A percentile compares a stretch with the other conserved stretches of the same genome.
Evolutionary conservation across 1,284 basidiomycete genomes (phyloP).

Genomic region (Mycosarcoma maydis): DNA sequence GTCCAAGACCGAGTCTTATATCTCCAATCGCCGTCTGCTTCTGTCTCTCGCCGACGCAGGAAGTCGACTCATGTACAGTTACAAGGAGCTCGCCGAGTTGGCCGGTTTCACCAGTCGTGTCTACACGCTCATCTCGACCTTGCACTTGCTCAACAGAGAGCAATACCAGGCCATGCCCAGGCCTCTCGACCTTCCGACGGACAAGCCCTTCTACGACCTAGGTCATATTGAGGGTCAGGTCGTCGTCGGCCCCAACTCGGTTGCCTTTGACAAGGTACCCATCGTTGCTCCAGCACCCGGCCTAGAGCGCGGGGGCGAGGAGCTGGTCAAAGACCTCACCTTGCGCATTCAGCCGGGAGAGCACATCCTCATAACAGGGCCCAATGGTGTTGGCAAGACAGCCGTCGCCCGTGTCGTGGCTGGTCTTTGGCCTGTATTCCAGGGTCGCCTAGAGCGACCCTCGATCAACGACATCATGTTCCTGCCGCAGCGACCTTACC

Average conservation of each 20-base stretch:
- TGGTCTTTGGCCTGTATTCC: slow-evolving; percentile 79
- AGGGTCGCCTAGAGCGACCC: slow-evolving; percentile 65
- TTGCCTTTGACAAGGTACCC: slow-evolving; percentile 72
- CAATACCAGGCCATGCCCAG: slow-evolving; percentile 61
- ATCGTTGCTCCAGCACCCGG: slow-evolving; percentile 76
- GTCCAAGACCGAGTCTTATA: slow-evolving; percentile 78
- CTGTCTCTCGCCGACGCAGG: slow-evolving; percentile 94
- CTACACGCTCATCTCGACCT: slow-evolving; percentile 84
- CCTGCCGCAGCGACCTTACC: slow-evolving; percentile 90
- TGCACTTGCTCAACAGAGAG: slow-evolving; percentile 72
- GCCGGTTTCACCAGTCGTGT: slow-evolving; percentile 90
- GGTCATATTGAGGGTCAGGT: slow-evolving; percentile 68
- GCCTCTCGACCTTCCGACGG: slow-evolving; percentile 51
- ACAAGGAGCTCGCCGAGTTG: slow-evolving; percentile 84
- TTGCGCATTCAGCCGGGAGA: slow-evolving; percentile 80
- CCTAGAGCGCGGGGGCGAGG: slow-evolving; percentile 71
- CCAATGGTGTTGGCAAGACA: slow-evolving; percentile 85
- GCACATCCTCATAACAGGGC: slow-evolving; percentile 92
- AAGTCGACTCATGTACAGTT: slow-evolving; percentile 88
- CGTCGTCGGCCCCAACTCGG: slow-evolving; percentile 25
- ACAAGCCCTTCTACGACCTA: slow-evolving; percentile 61
- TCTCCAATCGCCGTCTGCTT: slow-evolving; percentile 84
- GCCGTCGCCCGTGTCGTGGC: slow-evolving; percentile 89
- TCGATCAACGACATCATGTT: slow-evolving; percentile 76
- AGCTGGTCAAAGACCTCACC: slow-evolving; percentile 79